Percentiles rank a stretch among this genome's conserved stretches.
These are phyloP conservation scores for Cryphonectria carpinicola DNA, from an alignment of 2,329 filamentous ascomycete genomes.

Conservation along the genomic window DNA sequence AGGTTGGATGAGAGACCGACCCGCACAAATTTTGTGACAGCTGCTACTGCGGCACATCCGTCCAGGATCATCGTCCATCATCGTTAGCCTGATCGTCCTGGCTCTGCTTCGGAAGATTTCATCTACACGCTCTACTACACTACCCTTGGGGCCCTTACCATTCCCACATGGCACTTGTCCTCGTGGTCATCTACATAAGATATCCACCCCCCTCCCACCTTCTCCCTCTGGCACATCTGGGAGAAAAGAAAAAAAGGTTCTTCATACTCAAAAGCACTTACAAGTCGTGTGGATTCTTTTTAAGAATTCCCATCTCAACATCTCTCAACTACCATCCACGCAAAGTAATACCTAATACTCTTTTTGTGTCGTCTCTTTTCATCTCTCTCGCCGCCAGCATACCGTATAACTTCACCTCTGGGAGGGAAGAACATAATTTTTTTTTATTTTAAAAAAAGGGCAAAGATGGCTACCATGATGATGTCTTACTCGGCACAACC, in stretches of 20 bases:
- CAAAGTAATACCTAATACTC: constrained; percentile 20
- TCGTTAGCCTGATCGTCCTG: constrained; percentile 57
- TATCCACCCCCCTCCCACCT: constrained; percentile 43
- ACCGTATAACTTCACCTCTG: constrained; percentile 27
- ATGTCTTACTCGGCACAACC: constrained; percentile 48
- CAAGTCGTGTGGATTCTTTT: constrained; percentile 18
- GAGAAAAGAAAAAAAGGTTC: constrained; percentile 25
- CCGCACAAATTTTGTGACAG: constrained; percentile 62
- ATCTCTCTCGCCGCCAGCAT: constrained; percentile 25
- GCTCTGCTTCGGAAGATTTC: constrained; percentile 38
- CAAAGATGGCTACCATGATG: constrained; percentile 50
- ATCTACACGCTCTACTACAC: constrained; percentile 38
- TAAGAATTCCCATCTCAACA: constrained; percentile 3
- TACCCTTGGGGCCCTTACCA: constrained; percentile 29
- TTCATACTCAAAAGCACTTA: constrained; percentile 37
- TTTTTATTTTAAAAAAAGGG: constrained; percentile 29
- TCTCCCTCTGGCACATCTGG: constrained; percentile 31
- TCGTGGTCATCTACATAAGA: constrained; percentile 44
- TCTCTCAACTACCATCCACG: constrained; percentile 13
- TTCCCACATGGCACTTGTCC: constrained; percentile 29
- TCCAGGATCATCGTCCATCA: constrained; percentile 52
- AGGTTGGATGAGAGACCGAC: constrained; percentile 39
- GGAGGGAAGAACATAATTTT: constrained; percentile 23
- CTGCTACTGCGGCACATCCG: constrained; percentile 47
- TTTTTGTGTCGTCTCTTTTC: constrained; percentile 6